Conservation (phyloP, 805 yeast species). For the Candida saitoana region DNA sequence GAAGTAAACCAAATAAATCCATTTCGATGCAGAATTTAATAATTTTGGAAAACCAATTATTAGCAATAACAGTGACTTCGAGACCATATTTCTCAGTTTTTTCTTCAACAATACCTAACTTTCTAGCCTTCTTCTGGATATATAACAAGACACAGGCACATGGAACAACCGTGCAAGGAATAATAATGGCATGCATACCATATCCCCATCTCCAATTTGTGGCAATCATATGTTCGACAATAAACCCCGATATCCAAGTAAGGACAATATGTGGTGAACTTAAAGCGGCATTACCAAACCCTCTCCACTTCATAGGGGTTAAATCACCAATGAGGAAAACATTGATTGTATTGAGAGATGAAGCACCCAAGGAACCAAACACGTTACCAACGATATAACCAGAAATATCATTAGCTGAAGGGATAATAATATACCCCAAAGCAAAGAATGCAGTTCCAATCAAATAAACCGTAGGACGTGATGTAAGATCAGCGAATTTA, state of each 20-base stretch:
- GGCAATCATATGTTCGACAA: constrained; percentile 25
- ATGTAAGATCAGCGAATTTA: constrained; percentile 21
- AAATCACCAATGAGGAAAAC: constrained; percentile 19
- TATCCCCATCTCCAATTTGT: constrained; percentile 52
- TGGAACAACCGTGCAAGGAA: constrained; percentile 38
- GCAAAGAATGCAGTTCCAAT: constrained; percentile 16
- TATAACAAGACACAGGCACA: constrained; percentile 25
- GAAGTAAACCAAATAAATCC: constrained; percentile 34
- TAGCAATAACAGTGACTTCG: not conserved
- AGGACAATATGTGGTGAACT: constrained; percentile 40
- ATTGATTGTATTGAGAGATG: constrained; percentile 18
- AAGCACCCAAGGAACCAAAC: constrained; percentile 17
- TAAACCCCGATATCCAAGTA: constrained; percentile 40
- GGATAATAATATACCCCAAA: constrained; percentile 21
- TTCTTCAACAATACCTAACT: constrained; percentile 7
- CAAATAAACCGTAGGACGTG: constrained; percentile 18
- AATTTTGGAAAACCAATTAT: not conserved
- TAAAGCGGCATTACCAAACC: constrained; percentile 15
- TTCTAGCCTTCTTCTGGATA: constrained; percentile 27
- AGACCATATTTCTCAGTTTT: not conserved
- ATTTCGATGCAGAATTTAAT: constrained; percentile 23
- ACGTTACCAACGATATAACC: constrained; percentile 23
- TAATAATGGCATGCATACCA: constrained; percentile 45
- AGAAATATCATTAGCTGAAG: constrained; percentile 16
- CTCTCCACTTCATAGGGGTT: constrained; percentile 24